These are phyloP conservation scores for Naumovozyma dairenensis DNA, from an alignment of 805 yeast species.

Conservation along the genomic window DNA sequence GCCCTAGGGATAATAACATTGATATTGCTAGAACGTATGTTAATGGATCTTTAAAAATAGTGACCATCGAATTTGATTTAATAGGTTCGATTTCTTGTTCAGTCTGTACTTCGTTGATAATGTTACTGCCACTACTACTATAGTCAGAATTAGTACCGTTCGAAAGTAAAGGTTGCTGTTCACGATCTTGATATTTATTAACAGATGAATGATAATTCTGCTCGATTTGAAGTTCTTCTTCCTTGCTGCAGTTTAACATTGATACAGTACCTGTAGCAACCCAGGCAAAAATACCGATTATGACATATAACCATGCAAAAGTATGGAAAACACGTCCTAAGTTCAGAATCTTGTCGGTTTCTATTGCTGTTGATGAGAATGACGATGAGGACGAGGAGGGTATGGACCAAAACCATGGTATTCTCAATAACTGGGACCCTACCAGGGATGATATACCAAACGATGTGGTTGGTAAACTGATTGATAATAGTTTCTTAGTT, in stretches of 20 bases:
- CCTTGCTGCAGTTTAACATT: constrained; percentile 34
- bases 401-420: constrained; percentile 30
- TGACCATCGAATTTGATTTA: background rate
- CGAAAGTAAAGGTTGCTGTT: constrained; percentile 20
- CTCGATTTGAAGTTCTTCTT: background rate
- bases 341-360: constrained; percentile 30
- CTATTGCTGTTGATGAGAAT: background rate
- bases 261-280: constrained; percentile 55
- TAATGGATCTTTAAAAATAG: constrained; percentile 40
- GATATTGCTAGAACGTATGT: constrained; percentile 57
- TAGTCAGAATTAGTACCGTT: too few relatives aligned
- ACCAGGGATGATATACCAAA: constrained; percentile 77
- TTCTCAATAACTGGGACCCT: constrained; percentile 51
- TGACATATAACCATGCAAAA: constrained; percentile 43
- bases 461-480: constrained; percentile 79
- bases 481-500: constrained; percentile 63
- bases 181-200: constrained; percentile 17
- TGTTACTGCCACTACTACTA: constrained; percentile 7
- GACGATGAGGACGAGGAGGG: too few relatives aligned
- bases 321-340: constrained; percentile 43
- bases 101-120: background rate
- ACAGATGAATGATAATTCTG: too few relatives aligned
- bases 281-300: constrained; percentile 52
- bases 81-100: background rate
- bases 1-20: constrained; percentile 65